phyloP scores from a whole-genome alignment of 495 filamentous ascomycete species.

The Podospora appendiculata region DNA sequence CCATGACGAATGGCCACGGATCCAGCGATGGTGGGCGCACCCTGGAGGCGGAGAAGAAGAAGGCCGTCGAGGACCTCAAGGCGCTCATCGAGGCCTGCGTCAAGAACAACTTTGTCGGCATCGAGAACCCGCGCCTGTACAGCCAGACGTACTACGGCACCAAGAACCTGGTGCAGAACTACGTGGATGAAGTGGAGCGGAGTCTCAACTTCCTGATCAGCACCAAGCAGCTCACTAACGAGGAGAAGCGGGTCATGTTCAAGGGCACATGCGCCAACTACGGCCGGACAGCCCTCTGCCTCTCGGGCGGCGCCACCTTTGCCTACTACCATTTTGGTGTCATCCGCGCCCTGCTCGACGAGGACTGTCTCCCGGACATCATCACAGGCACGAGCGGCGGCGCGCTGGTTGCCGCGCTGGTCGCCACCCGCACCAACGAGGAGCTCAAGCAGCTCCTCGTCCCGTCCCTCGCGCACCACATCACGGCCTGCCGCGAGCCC shows the following conservation, averaged over 20 bases:
- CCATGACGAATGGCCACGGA: not conserved
- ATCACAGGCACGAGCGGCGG: conserved; percentile 95
- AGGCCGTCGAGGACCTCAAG: conserved; percentile 63
- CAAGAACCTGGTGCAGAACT: conserved; percentile 83
- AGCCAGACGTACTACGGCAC: conserved; percentile 96
- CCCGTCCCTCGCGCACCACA: conserved; percentile 73
- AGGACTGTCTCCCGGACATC: conserved; percentile 77
- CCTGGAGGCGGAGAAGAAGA: conserved; percentile 18
- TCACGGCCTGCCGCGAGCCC: conserved; percentile 75
- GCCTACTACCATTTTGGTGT: conserved; percentile 97
- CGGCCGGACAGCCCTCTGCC: conserved; percentile 83
- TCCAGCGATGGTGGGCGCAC: conserved; percentile 4
- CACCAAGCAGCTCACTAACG: conserved; percentile 54
- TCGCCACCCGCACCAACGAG: conserved; percentile 84
- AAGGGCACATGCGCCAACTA: conserved; percentile 86
- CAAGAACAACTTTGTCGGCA: conserved; percentile 92
- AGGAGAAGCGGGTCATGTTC: conserved; percentile 76
- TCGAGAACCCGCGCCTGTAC: conserved; percentile 91
- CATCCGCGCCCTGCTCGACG: conserved; percentile 82
- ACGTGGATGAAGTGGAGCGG: conserved; percentile 70
- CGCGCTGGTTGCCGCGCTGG: conserved; percentile 79
- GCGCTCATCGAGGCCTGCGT: conserved; percentile 79
- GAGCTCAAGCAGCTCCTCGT: conserved; percentile 81
- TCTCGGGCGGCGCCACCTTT: conserved; percentile 92
- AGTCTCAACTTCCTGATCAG: conserved; percentile 59